A percentile compares a stretch with the other conserved stretches of the same genome.
These are phyloP conservation scores for Thermothielavioides terrestris DNA, from an alignment of 495 filamentous ascomycete species.

Conservation along the genomic window DNA sequence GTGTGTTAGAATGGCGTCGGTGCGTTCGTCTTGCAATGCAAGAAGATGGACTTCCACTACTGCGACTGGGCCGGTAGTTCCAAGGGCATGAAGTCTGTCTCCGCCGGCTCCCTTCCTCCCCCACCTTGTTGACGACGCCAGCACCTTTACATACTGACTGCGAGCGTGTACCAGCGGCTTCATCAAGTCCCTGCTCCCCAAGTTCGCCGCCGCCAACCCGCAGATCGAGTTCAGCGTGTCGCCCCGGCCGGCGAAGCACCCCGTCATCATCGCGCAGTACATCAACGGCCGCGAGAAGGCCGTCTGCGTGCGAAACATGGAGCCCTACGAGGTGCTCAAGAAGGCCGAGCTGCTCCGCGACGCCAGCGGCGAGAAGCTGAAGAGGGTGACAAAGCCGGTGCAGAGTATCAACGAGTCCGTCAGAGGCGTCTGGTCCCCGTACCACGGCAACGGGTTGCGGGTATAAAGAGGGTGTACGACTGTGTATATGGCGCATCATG, in stretches of 20 bases:
- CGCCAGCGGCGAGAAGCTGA: conserved; percentile 77
- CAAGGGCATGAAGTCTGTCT: conserved; percentile 79
- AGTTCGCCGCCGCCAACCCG: conserved; percentile 74
- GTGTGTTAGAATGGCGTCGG: conserved; percentile 77
- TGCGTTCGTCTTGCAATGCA: conserved; percentile 96
- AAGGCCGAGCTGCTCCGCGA: conserved; percentile 75
- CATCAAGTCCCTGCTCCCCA: conserved; percentile 62
- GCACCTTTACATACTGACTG: not conserved
- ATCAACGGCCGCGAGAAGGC: conserved; percentile 82
- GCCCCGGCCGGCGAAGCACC: conserved; percentile 78
- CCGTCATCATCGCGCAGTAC: conserved; percentile 76
- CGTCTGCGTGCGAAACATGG: conserved; percentile 81
- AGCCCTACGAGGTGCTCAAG: conserved; percentile 66
- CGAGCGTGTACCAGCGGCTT: conserved; percentile 57
- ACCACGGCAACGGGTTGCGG: conserved; percentile 56
- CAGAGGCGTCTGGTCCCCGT: conserved; percentile 89
- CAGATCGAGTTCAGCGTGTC: conserved; percentile 85
- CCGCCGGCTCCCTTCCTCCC: not conserved
- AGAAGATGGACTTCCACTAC: conserved; percentile 88
- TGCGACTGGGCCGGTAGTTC: conserved; percentile 92
- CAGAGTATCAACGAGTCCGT: conserved; percentile 84
- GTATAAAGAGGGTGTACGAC: conserved; percentile 25
- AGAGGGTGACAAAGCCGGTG: conserved; percentile 70
- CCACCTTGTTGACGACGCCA: no score
- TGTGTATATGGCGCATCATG: not conserved